Base-by-base conservation (phyloP, 768 basidiomycete genomes). In the Russula foetens region DNA sequence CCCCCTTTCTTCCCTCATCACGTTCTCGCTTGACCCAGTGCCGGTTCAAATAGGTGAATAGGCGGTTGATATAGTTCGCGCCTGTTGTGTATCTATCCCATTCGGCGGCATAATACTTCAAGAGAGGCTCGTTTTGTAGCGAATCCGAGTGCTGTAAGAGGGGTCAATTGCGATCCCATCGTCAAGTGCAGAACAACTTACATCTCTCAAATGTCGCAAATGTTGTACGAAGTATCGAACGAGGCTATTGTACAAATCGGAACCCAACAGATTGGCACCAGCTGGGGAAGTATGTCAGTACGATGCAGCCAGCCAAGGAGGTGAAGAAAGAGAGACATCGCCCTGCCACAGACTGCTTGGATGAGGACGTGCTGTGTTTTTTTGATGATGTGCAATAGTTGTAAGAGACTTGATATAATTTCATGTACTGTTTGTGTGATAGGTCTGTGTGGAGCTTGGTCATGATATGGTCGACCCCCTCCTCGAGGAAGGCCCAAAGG, bases 11-110 rank as follows among this genome's bases (percentile, higher is more conserved):
- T 19, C 97, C 97, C 72, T 98, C 96, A 68, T 98, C 96, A 69
- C 95, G 84, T 72, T 99, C 97, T 54, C 96, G 82, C 76, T 95
- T 96, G 46, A 99, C 96, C 97, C 97, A 99, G 74, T 98, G 94
- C 53, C 96, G 91, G 74, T 99, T 98, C 60, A 99, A 81, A 75
- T 98, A 98, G 3, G 92, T 94, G 77, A 98, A 98, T 38, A 99
- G 76, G 58, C 97, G 88, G 71, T 98, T 96, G 74, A 98, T 92
- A 71, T 97, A 98, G 70, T 91, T 93, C 1, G 96, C 95, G 48
- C 96, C 96, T 2, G 87, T 96, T 0, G 97, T 99, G 76, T 98
- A 98, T 47, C 94, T 81, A 67, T 90, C 88, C 97, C 97, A 98
- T n/a, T n/a, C n/a, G n/a, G n/a, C n/a, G n/a, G n/a, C n/a, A n/a